Evolutionary conservation across 2,329 filamentous ascomycete genomes (phyloP), one percentile per base, ranked within the genome.

Genomic region (Epichloe bromicola): DNA sequence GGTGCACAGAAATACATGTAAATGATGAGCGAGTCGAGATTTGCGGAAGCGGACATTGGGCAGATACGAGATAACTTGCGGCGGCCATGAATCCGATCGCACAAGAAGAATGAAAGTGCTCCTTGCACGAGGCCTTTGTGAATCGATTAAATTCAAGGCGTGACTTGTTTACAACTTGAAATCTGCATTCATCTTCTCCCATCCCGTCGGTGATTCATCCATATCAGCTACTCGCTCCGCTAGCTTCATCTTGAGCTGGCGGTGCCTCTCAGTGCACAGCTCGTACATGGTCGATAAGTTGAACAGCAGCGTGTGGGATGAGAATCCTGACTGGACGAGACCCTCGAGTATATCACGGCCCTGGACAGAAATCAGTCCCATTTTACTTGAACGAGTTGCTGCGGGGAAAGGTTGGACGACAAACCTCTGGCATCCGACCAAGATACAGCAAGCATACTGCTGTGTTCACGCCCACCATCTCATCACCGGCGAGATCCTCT

Each of bases 211-310:
- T 1, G 73, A 74, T 15, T 77, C 72, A 41, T 76, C 74, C 58
- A 79, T 72, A 1, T 66, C 70, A 1, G 87, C 83, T 17, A 93
- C 74, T 48, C 75, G 78, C 59, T 88, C 85, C 2, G 85, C 82
- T 17, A 97, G 71, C 26, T 70, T 72, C 33, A 78, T 66, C 72
- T 97, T 97, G 58, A 85, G 67, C 12, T 75, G 75, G 46, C 79
- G 73, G 41, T 87, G 79, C 55, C 79, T 77, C 59, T 97, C 90
- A 0, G 86, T 90, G 63, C 86, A 93, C 7, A 97, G 75, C 67
- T 97, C 93, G 63, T 95, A 97, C 59, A 95, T 80, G 0, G 91
- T 97, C 11, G 83, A 82, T 12, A 98, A 68, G 63, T 97, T 97
- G 68, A 96, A 95, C 0, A 94, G 78, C 2, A 95, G 69, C 1